A percentile compares a stretch with the other conserved stretches of the same genome.
Conservation (phyloP, 2,329 filamentous ascomycete genomes). For the Westerdykella sp. region DNA sequence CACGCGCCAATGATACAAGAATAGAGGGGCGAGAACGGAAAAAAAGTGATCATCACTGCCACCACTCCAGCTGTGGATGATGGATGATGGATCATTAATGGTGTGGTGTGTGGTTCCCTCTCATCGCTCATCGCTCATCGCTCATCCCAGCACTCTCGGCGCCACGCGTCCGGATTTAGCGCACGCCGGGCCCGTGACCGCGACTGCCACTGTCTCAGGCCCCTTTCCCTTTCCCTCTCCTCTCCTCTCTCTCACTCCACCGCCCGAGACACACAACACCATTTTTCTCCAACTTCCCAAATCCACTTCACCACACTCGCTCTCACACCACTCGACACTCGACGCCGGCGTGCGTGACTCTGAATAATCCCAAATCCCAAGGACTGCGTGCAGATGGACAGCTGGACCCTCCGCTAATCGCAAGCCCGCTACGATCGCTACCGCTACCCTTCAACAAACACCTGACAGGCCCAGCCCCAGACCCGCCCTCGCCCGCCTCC, state of each 20-base stretch:
- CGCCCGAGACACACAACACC: conserved; percentile 11
- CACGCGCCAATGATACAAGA: no score
- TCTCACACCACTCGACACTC: conserved; percentile 10
- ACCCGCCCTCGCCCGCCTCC: conserved; percentile 22
- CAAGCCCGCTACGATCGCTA: conserved; percentile 26
- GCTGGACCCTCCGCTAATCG: conserved; percentile 24
- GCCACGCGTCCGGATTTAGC: conserved; percentile 9
- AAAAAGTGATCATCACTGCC: no score
- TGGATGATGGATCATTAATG: no score
- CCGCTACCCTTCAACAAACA: conserved; percentile 10
- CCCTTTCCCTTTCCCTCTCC: conserved; percentile 20
- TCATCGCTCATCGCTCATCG: neutral
- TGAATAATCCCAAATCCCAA: conserved; percentile 10
- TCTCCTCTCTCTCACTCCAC: conserved; percentile 5
- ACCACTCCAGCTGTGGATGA: no score
- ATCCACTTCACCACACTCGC: neutral
- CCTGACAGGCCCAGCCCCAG: conserved; percentile 14
- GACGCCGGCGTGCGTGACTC: conserved; percentile 5
- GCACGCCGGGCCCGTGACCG: conserved; percentile 1
- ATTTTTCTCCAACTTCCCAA: conserved; percentile 15
- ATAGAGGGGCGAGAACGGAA: no score
- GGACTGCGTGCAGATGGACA: conserved; percentile 15
- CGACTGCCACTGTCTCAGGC: conserved; percentile 25
- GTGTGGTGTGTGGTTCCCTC: no score
- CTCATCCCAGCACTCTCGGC: conserved; percentile 1